These are phyloP conservation scores for Pharus latifolius DNA, from an alignment of 176 grass and related monocot genomes.

Conservation along the genomic window DNA sequence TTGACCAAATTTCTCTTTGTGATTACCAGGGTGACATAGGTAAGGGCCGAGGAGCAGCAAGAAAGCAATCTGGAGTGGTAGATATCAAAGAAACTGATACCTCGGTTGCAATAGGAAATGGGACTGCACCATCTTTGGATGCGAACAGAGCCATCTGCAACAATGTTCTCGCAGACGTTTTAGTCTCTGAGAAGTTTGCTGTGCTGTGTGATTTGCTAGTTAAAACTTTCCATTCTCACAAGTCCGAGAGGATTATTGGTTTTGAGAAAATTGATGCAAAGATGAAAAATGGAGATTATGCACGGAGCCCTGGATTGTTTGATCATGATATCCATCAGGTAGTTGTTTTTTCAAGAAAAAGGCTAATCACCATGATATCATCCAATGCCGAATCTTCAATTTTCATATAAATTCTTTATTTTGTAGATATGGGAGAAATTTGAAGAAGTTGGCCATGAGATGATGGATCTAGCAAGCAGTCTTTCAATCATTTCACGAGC, in stretches of 20 bases:
- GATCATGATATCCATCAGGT: conserved; percentile 73
- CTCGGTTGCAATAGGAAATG: conserved; percentile 16
- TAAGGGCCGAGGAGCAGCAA: conserved; percentile 6
- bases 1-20: not conserved
- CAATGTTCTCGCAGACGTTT: conserved; percentile 55
- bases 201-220: conserved; percentile 66
- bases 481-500: conserved; percentile 48
- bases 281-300: conserved; percentile 77
- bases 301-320: conserved; percentile 38
- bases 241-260: conserved; percentile 40
- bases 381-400: not conserved
- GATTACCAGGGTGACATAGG: conserved; percentile 32
- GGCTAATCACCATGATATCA: no score
- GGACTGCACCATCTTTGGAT: conserved; percentile 13
- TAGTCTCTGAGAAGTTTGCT: conserved; percentile 79
- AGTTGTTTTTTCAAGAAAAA: conserved; percentile 22
- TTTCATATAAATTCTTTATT: conserved; percentile 1
- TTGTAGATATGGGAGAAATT: conserved; percentile 67
- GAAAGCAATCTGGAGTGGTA: conserved; percentile 6
- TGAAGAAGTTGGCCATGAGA: conserved; percentile 56
- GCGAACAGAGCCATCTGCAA: conserved; percentile 56
- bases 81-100: not conserved
- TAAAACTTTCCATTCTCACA: conserved; percentile 44
- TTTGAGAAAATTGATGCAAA: conserved; percentile 60
- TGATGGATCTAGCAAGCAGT: conserved; percentile 47